Base-by-base conservation (phyloP, 1,139 yeast genomes). In the Debaryomyces psychrophilus region DNA sequence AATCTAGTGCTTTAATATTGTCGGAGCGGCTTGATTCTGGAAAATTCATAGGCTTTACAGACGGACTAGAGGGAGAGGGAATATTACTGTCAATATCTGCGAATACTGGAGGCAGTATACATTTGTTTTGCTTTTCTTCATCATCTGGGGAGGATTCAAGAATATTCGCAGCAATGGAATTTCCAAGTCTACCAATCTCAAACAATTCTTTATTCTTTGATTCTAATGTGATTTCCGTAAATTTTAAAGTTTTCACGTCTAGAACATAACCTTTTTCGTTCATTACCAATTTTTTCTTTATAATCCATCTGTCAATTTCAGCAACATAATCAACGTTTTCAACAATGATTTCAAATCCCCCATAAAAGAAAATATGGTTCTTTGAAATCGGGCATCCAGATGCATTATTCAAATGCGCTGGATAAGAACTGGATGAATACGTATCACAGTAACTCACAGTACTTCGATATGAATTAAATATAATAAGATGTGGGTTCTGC, bases 221-320 rank as follows among this genome's bases (percentile, higher is more conserved):
- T 25, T 62, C 58, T 14, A 75, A 55, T 8, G 50, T 48, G 7
- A 74, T 59, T 47, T 65, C 69, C 5, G 63, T 54, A 50, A 75
- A 74, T 27, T 55, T 59, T 40, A 68, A 56, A 1, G 70, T 68
- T 15, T 57, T 50, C 1, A 61, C 57, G 52, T 75, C 77, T 34
- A 75, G 56, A 15, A 75, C 59, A 54, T 61, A 75, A 0, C 73
- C 79, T 49, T 68, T 59, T 28, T 64, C 60, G 54, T 75, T 75
- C 53, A 71, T 50, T 6, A 54, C 50, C 7, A 74, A 46, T 33
- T 58, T 59, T 50, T 69, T 71, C 31, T 63, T 60, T 8, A 75
- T 61, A 4, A 73, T 58, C 79, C 79, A 75, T 15, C 72, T 53
- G 42, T 68, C 70, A 4, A 58, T 43, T 1, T 59, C 58, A 3